Evolutionary conservation across 306 rosid species (phyloP), one percentile per base, ranked within the genome.

Genomic region (Gastrolobium villosum): DNA sequence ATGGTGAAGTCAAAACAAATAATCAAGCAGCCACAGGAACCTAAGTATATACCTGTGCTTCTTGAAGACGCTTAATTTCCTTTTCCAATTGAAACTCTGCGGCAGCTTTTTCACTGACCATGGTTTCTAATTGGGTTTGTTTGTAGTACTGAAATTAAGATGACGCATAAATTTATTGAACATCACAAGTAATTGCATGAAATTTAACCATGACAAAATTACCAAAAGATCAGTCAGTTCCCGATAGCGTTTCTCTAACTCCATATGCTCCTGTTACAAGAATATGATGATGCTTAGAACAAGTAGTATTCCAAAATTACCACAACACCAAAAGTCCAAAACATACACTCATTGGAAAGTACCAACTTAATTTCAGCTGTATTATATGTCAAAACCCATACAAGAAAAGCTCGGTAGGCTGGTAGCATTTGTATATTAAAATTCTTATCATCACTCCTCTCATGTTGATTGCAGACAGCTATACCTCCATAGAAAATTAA

Each of bases 211-310:
- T 32, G 72, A 40, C 50, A 79, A 60, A 79, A 44, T 72, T 92
- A 95, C 99, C 99, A 95, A 76, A 49, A 95, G 90, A 87, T 95
- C 99, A 72, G 99, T 95, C 34, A 95, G 87, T 82, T 95, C 99
- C 62, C 98, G 97, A 75, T 95, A 95, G 74, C 99, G 98, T 75
- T 95, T 95, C 93, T 95, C 99, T 40, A 95, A 90, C 75, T 95
- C 99, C 86, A 90, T 85, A 68, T 95, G 99, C 86, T 95, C 99
- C 99, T 95, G 94, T 73, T 74, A 85, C 67, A 72, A 69, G 49
- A 71, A 57, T 28, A 75, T 5, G 46, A 45, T 28, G 7, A 59
- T 52, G 82, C 37, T 70, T 70, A 84, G 56, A 62, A 67, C 84
- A 65, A 78, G 77, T 20, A 82, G 64, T 7, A 54, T 54, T 60